Base-by-base conservation (phyloP, 345 rosid genomes). In the Acer campestre region DNA sequence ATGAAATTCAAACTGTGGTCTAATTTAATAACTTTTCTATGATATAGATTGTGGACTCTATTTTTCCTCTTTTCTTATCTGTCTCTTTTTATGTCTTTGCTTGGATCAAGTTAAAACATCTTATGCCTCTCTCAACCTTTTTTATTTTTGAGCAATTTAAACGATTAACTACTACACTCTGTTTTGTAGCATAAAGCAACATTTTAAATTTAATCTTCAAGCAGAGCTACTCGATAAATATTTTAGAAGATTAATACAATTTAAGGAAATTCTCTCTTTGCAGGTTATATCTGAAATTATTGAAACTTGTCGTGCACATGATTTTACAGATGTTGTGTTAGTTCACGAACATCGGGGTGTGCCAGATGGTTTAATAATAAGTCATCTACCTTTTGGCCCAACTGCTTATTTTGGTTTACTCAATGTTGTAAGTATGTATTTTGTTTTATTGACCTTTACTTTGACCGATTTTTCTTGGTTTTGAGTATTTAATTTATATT, bases 341-440 rank as follows among this genome's bases (percentile, higher is more conserved):
- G 97, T 96, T 78, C 92, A 89, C 81, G 95, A 92, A 73, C 93
- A 90, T 83, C 97, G 98, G 31, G 98, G 98, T 80, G 91, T 87
- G 58, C 99, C 97, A 16, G 98, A 91, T 74, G 93, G 93, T 83
- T 88, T 96, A 74, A 86, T 90, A 17, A 78, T 96, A 76, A 86
- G 97, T 74, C 99, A 94, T 84, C 87, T 96, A 68, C 98, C 99
- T 38, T 94, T 88, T 81, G 98, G 98, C 77, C 99, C 99, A 42
- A 94, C 99, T 70, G 97, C 99, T 56, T 91, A 89, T 88, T 94
- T 94, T 90, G 88, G 89, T 73, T 82, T 96, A 76, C 91, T 81
- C 79, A 94, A 94, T 83, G 98, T 96, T 88, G 97, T 85, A 87
- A 75, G 96, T 92, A 84, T 17, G 96, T 91, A 84, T 17, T 77